Evolutionary conservation across 805 yeast genomes (phyloP).

Genomic region (Ogataea neopini): DNA sequence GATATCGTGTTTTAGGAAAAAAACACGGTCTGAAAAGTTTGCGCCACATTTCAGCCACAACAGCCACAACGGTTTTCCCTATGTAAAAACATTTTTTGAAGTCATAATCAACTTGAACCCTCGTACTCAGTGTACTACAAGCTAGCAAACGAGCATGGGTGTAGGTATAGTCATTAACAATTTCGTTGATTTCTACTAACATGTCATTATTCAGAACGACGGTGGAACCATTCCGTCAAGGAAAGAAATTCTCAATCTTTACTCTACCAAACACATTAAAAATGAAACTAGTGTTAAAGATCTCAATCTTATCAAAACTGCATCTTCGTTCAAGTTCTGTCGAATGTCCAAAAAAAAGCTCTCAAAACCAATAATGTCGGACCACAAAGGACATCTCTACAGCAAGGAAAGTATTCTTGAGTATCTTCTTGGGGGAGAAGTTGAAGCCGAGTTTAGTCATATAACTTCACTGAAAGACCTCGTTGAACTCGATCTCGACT

Average conservation of each 20-base stretch:
- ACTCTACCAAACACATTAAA: slow-evolving; percentile 17
- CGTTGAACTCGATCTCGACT: slow-evolving; percentile 35
- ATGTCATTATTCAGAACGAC: slow-evolving; percentile 45
- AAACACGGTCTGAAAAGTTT: neutral
- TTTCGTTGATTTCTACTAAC: neutral
- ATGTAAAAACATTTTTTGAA: neutral
- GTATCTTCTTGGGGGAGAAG: slow-evolving; percentile 42
- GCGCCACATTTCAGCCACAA: slow-evolving; percentile 1
- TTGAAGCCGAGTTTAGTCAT: slow-evolving; percentile 30
- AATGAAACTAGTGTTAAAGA: slow-evolving; percentile 17
- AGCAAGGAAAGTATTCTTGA: slow-evolving; percentile 65
- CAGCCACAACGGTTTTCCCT: too few species aligned
- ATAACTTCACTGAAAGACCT: slow-evolving; percentile 31
- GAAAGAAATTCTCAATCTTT: slow-evolving; percentile 44
- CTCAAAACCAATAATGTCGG: slow-evolving; percentile 60
- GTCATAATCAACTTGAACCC: neutral
- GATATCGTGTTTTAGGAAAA: slow-evolving; percentile 2
- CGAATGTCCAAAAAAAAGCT: slow-evolving; percentile 44
- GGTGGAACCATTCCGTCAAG: slow-evolving; percentile 73
- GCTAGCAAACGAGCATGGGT: slow-evolving; percentile 15
- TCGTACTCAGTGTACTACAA: neutral
- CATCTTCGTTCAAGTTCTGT: slow-evolving; percentile 50
- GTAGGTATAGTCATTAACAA: too few species aligned
- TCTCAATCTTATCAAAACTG: slow-evolving; percentile 23
- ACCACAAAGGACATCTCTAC: slow-evolving; percentile 64